These are phyloP conservation scores for Ganoderma leucocontextum DNA, from an alignment of 1,284 basidiomycete species.

Conservation along the genomic window DNA sequence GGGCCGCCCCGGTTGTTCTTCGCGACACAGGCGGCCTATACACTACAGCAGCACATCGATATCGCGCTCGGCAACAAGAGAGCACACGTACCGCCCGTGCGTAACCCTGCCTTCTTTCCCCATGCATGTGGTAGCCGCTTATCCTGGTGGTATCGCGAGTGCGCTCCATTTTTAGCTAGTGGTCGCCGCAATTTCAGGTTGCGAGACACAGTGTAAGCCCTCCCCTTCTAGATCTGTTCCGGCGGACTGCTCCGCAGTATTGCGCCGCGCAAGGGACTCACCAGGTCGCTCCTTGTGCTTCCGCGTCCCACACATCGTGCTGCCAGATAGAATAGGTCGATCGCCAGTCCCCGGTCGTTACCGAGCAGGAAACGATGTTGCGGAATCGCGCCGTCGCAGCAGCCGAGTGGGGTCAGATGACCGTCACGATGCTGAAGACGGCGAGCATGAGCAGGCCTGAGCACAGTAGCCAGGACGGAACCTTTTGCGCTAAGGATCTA, in stretches of 20 bases:
- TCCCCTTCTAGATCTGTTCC: background rate
- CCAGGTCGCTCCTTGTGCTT: background rate
- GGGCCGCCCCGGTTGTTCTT: background rate
- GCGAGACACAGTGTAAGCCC: background rate
- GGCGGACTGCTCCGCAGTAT: background rate
- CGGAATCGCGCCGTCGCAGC: background rate
- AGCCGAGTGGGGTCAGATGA: background rate
- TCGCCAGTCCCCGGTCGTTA: background rate
- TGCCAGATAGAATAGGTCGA: background rate
- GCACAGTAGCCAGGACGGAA: background rate
- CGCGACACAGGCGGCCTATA: background rate
- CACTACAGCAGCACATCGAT: background rate
- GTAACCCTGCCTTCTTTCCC: constrained; percentile 2
- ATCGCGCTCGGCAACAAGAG: background rate
- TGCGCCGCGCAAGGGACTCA: background rate
- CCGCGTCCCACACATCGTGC: background rate
- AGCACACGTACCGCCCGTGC: background rate
- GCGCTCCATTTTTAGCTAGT: background rate
- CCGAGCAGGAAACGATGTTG: background rate
- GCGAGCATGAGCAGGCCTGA: background rate
- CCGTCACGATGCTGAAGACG: background rate
- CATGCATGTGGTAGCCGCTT: background rate
- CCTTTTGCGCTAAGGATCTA: background rate
- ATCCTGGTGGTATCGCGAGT: background rate
- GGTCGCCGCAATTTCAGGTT: background rate